Evolutionary conservation across 2,329 filamentous ascomycete species (phyloP).

Genomic region (Pseudogymnoascus sp.): DNA sequence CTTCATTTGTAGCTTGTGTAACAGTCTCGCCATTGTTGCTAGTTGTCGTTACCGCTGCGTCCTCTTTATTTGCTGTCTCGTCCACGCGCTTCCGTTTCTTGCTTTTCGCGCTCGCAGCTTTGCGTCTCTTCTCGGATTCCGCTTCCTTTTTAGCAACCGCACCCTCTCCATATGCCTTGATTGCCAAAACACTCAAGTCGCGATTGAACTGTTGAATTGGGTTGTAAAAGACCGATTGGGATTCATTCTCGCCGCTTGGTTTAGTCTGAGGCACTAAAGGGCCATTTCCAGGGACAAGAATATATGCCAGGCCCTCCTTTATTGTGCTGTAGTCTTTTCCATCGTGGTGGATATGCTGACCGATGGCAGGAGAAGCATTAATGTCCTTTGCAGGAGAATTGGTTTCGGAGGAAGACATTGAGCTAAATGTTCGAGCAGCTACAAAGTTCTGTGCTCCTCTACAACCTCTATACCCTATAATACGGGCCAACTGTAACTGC

Average conservation of each 20-base stretch:
- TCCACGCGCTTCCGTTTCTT: slow-evolving; percentile 41
- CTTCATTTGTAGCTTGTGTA: not conserved
- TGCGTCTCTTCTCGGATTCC: slow-evolving; percentile 37
- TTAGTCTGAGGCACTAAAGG: slow-evolving; percentile 39
- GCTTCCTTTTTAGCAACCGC: slow-evolving; percentile 40
- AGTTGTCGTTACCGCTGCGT: slow-evolving; percentile 26
- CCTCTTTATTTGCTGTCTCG: slow-evolving; percentile 26
- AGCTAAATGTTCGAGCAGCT: not conserved
- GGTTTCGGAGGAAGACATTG: not conserved
- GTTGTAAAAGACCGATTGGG: slow-evolving; percentile 92
- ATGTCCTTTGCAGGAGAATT: slow-evolving; percentile 19
- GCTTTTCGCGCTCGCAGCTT: slow-evolving; percentile 28
- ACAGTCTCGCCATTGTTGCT: not conserved
- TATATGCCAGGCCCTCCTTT: slow-evolving; percentile 61
- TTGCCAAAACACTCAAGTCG: slow-evolving; percentile 85
- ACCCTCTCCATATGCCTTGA: slow-evolving; percentile 79
- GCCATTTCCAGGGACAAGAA: slow-evolving; percentile 51
- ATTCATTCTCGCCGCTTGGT: slow-evolving; percentile 48
- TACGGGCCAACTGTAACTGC: not conserved
- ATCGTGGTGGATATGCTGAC: slow-evolving; percentile 34
- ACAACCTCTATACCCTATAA: not conserved
- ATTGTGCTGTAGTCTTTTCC: slow-evolving; percentile 52
- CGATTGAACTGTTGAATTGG: slow-evolving; percentile 99
- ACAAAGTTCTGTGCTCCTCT: not conserved
- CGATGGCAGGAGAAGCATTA: slow-evolving; percentile 23